Percentiles rank a stretch among this genome's conserved stretches.
phyloP scores from a whole-genome alignment of 2,329 filamentous ascomycete species.

The Alternaria consortialis region DNA sequence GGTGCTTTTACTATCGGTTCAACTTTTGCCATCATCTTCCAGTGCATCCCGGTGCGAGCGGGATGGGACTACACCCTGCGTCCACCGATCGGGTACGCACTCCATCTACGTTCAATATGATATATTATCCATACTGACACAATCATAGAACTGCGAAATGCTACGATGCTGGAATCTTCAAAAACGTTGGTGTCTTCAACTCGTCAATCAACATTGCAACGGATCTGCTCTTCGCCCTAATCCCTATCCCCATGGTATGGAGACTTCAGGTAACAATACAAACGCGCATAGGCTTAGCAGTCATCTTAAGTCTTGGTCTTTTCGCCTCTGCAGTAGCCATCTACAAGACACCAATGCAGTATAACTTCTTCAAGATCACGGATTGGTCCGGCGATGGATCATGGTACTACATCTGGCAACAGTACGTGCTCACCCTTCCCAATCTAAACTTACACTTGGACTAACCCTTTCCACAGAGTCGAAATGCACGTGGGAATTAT shows the following conservation, averaged over 20 bases:
- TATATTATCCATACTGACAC: background rate
- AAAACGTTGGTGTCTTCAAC: slow-evolving; percentile 58
- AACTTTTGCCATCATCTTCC: slow-evolving; percentile 36
- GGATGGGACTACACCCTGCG: slow-evolving; percentile 52
- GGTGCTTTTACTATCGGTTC: slow-evolving; percentile 38
- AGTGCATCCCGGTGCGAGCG: slow-evolving; percentile 53
- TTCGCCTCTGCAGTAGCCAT: slow-evolving; percentile 42
- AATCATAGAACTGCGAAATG: slow-evolving; percentile 29
- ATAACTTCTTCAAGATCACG: slow-evolving; percentile 41
- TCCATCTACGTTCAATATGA: background rate
- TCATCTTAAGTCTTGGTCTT: slow-evolving; percentile 50
- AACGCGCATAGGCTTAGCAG: slow-evolving; percentile 49
- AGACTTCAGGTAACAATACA: slow-evolving; percentile 53
- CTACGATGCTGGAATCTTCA: slow-evolving; percentile 53
- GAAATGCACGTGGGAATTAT: slow-evolving; percentile 46
- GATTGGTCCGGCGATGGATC: slow-evolving; percentile 37
- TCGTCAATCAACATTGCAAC: slow-evolving; percentile 53
- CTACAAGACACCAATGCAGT: slow-evolving; percentile 36
- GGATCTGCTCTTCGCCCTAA: slow-evolving; percentile 52
- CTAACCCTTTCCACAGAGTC: slow-evolving; percentile 27
- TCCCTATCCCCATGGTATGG: slow-evolving; percentile 56
- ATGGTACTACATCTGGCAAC: slow-evolving; percentile 41
- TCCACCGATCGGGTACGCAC: slow-evolving; percentile 29
- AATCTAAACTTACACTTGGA: background rate
- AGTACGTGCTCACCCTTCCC: slow-evolving; percentile 17